These are phyloP conservation scores for Verticillium zaregamsianum DNA, from an alignment of 2,329 filamentous ascomycete genomes.

Conservation along the genomic window DNA sequence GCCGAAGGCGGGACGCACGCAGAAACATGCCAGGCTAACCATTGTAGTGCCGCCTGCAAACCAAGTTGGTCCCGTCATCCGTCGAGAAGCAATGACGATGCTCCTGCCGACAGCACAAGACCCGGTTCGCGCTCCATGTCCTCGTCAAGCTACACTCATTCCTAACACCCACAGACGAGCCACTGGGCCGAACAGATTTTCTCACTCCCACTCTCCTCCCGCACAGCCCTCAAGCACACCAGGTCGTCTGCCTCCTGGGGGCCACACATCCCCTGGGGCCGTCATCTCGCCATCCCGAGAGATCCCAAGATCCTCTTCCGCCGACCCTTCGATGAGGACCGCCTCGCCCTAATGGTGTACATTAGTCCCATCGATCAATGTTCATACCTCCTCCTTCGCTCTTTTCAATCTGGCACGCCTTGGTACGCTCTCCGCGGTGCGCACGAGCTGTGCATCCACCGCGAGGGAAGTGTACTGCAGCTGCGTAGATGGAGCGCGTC, in stretches of 20 bases:
- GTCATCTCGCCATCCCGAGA: slow-evolving; percentile 38
- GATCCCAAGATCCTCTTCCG: slow-evolving; percentile 51
- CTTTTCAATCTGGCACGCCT: slow-evolving; percentile 30
- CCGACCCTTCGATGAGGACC: slow-evolving; percentile 37
- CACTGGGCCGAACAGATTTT: slow-evolving; percentile 63
- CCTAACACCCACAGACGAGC: slow-evolving; percentile 11
- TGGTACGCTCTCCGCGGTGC: slow-evolving; percentile 48
- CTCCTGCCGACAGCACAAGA: slow-evolving; percentile 18
- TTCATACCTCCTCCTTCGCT: slow-evolving; percentile 45
- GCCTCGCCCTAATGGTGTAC: slow-evolving; percentile 49
- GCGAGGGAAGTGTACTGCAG: slow-evolving; percentile 43
- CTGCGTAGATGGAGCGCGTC: slow-evolving; percentile 48
- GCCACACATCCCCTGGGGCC: slow-evolving; percentile 37
- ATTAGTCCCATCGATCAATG: slow-evolving; percentile 36
- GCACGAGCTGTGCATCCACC: slow-evolving; percentile 50
- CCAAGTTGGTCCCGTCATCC: slow-evolving; percentile 27
- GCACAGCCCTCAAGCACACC: slow-evolving; percentile 41
- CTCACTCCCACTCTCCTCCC: slow-evolving; percentile 45
- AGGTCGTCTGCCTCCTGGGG: slow-evolving; percentile 38
- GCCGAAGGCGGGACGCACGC: background rate
- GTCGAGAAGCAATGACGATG: slow-evolving; percentile 23
- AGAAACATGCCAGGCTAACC: background rate
- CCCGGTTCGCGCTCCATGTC: slow-evolving; percentile 8
- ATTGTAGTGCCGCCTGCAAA: slow-evolving; percentile 28
- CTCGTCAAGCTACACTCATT: background rate